Base-by-base conservation (phyloP, 768 basidiomycete genomes). In the Asterophora parasitica region DNA sequence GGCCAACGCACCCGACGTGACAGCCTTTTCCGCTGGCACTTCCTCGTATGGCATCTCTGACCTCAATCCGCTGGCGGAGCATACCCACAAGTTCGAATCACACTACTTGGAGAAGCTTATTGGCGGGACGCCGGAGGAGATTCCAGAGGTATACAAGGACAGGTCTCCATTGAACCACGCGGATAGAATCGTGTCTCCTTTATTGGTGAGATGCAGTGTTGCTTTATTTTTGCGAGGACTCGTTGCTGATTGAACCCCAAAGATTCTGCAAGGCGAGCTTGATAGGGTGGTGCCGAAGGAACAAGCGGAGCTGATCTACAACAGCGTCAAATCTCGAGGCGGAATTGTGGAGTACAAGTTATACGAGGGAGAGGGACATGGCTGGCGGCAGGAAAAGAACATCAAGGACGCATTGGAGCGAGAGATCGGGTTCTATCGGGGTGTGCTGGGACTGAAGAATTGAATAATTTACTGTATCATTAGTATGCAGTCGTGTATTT, bases 81-180 rank as follows among this genome's bases (percentile, higher is more conserved):
- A 79, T 49, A 84, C 85, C 5, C 87, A 91, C 67, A 92, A 86
- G 61, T 85, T 84, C 44, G 81, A 85, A 62, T 73, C 74, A 37
- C 65, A 66, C 38, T 85, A 84, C 58, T 60, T 80, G 56, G 69
- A 73, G 48, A 79, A 78, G 57, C 69, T 90, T 13, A 52, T 88
- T n/a, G 86, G 89, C 0, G 73, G 79, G 32, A 66, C 77, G 2
- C 71, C 73, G 0, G 67, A 74, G 16, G 70, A 81, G 48, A 59
- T 80, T n/a, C 80, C 81, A 0, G 69, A 82, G 23, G 68, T 82
- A 17, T 84, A 81, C 58, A 63, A 67, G 15, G 75, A 75, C 31
- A 72, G 85, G 13, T 85, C 83, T 3, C 84, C 88, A 0, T 61
- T 88, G 16, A 67, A 74, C 45, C 74, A 82, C 49, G 83, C 81